Conservation (phyloP, 148 eudicot genomes). For the Chenopodium quinoa region DNA sequence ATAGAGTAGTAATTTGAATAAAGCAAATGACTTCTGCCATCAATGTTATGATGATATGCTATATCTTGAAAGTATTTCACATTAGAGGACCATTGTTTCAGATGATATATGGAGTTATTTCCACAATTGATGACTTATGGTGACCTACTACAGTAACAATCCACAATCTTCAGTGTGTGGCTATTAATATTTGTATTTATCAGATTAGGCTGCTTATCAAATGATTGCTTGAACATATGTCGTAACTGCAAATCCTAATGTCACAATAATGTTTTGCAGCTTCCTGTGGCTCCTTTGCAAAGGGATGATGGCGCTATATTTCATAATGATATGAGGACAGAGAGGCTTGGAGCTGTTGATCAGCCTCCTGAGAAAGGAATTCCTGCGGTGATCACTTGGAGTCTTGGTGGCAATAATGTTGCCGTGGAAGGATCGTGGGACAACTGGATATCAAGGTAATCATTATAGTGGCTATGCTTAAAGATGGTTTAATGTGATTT, state of each 20-base stretch:
- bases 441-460: constrained; percentile 73
- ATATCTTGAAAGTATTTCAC: neutral
- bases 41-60: neutral
- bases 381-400: constrained; percentile 80
- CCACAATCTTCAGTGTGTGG: neutral
- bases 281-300: constrained; percentile 65
- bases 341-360: constrained; percentile 39
- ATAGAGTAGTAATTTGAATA: neutral
- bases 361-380: constrained; percentile 56
- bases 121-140: no score
- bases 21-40: neutral
- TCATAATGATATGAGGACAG: constrained; percentile 39
- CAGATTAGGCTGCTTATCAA: neutral
- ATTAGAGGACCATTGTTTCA: neutral
- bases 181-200: neutral
- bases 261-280: constrained; percentile 36
- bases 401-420: constrained; percentile 72
- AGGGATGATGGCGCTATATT: constrained; percentile 39
- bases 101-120: neutral
- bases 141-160: neutral
- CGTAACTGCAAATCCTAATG: neutral
- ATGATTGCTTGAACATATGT: neutral
- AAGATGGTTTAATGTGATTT: constrained; percentile 5
- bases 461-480: constrained; percentile 3
- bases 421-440: constrained; percentile 96